These are phyloP conservation scores for Fraxinus pennsylvanica DNA, from an alignment of 257 asterid genomes.

Conservation along the genomic window DNA sequence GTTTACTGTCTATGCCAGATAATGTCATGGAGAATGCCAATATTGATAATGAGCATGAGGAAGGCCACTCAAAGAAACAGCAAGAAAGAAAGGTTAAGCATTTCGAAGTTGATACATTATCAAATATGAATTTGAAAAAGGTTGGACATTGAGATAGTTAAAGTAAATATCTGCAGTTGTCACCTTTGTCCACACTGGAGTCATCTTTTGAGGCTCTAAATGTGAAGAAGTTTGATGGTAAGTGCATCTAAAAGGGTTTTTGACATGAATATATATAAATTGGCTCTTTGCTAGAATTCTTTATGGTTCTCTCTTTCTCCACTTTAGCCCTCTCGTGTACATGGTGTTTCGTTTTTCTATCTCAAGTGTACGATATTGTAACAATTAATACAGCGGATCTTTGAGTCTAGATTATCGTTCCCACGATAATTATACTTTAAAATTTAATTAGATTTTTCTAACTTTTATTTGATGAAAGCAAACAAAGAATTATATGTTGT, in stretches of 20 bases:
- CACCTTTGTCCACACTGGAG: constrained; percentile 88
- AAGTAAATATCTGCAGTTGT: constrained; percentile 59
- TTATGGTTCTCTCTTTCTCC: background rate
- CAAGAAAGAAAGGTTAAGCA: constrained; percentile 67
- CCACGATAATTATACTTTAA: no score
- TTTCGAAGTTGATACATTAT: constrained; percentile 20
- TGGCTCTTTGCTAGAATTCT: background rate
- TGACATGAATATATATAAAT: constrained; percentile 12
- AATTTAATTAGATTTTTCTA: no score
- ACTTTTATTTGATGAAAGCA: no score
- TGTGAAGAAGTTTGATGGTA: constrained; percentile 93
- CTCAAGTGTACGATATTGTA: no score
- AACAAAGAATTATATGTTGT: no score
- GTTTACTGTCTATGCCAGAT: constrained; percentile 42
- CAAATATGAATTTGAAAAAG: background rate
- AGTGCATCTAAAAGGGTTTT: constrained; percentile 30
- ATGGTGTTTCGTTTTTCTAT: background rate
- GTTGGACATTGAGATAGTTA: constrained; percentile 25
- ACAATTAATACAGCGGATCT: no score
- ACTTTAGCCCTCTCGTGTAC: background rate
- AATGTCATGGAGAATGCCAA: constrained; percentile 44
- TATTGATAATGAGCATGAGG: constrained; percentile 44
- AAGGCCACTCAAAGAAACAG: constrained; percentile 51
- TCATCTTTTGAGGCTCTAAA: constrained; percentile 80
- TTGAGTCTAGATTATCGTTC: no score